Percentiles rank a stretch among this genome's conserved stretches.
phyloP scores from a whole-genome alignment of 192 early-diverging fungal genomes.

The Chytriomyces sp. region DNA sequence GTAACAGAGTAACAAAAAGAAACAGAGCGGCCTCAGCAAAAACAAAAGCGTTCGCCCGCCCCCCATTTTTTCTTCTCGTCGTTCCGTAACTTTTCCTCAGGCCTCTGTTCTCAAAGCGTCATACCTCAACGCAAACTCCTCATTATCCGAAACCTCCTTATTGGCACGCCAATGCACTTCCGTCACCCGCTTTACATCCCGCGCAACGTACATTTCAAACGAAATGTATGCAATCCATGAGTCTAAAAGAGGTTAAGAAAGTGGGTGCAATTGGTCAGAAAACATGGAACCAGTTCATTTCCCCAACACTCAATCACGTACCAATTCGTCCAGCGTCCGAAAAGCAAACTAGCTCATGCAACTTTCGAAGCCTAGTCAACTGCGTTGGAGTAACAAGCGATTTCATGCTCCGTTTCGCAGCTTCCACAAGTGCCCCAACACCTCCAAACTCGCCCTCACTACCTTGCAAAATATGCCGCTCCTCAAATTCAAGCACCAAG shows the following conservation, averaged over 20 bases:
- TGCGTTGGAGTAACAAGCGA: conserved; percentile 48
- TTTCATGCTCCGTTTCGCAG: conserved; percentile 31
- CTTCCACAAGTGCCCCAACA: neutral
- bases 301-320: neutral
- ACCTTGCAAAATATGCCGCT: conserved; percentile 26
- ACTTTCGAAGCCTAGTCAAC: conserved; percentile 48
- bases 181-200: conserved; percentile 54
- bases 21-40: too few relatives aligned
- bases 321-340: conserved; percentile 16
- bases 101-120: conserved; percentile 34
- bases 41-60: too few relatives aligned
- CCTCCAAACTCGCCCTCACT: conserved; percentile 11
- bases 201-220: conserved; percentile 51
- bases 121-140: conserved; percentile 53
- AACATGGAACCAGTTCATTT: neutral
- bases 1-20: too few relatives aligned
- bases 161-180: conserved; percentile 64
- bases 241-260: too few relatives aligned
- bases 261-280: neutral
- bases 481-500: conserved; percentile 67
- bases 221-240: conserved; percentile 47
- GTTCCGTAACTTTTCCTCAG: neutral
- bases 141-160: conserved; percentile 61
- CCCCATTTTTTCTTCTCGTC: too few relatives aligned
- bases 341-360: conserved; percentile 47